Percentiles rank a stretch among this genome's conserved stretches.
phyloP scores from a whole-genome alignment of 2,329 filamentous ascomycete species.

The Neocucurbitaria cava region DNA sequence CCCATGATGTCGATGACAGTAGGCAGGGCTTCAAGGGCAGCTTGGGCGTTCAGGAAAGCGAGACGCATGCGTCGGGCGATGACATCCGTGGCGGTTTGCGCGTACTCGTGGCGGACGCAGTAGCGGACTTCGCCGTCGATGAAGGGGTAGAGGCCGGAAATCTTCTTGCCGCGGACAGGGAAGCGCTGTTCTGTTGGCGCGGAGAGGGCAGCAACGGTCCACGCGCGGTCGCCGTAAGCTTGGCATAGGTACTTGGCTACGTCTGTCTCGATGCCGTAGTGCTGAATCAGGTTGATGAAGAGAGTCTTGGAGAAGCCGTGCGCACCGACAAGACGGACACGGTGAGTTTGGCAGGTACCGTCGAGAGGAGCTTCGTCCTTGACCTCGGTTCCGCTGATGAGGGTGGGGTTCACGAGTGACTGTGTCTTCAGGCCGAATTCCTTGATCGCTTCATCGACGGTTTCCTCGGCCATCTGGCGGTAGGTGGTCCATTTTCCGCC shows the following conservation, averaged over 20 bases:
- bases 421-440: constrained; percentile 69
- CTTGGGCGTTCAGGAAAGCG: constrained; percentile 91
- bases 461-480: constrained; percentile 90
- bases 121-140: constrained; percentile 92
- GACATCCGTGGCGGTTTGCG: constrained; percentile 88
- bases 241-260: constrained; percentile 87
- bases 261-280: constrained; percentile 90
- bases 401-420: constrained; percentile 65
- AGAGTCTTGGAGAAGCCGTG: constrained; percentile 89
- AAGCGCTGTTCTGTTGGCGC: constrained; percentile 78
- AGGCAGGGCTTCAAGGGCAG: constrained; percentile 84
- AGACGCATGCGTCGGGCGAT: constrained; percentile 83
- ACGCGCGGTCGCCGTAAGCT: constrained; percentile 90
- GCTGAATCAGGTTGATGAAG: constrained; percentile 94
- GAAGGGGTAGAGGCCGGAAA: constrained; percentile 84
- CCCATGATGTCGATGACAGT: constrained; percentile 88
- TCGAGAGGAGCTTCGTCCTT: constrained; percentile 75
- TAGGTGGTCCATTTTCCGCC: constrained; percentile 95
- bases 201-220: constrained; percentile 85
- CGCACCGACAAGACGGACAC: constrained; percentile 80
- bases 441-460: constrained; percentile 79
- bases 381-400: constrained; percentile 74
- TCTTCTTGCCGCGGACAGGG: constrained; percentile 81
- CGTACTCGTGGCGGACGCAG: constrained; percentile 86
- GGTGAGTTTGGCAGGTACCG: constrained; percentile 82